These are phyloP conservation scores for Trichoderma lentiforme DNA, from an alignment of 2,329 filamentous ascomycete genomes.

Conservation along the genomic window DNA sequence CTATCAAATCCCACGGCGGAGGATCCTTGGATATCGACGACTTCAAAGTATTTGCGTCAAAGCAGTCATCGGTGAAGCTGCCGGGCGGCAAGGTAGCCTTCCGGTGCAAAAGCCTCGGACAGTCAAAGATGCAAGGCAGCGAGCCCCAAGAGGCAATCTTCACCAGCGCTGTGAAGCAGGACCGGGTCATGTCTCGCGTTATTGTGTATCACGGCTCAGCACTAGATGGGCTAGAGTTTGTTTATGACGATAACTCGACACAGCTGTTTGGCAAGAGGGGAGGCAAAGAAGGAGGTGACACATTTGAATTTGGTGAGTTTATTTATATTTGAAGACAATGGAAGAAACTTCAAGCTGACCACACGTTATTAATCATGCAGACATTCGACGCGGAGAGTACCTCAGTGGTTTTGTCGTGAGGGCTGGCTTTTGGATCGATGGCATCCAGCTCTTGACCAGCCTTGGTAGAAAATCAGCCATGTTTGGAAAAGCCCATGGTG, in stretches of 20 bases:
- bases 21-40: constrained; percentile 76
- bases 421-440: constrained; percentile 80
- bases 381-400: constrained; percentile 80
- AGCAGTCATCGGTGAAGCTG: constrained; percentile 70
- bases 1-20: constrained; percentile 72
- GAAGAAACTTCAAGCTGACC: not conserved
- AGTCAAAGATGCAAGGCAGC: constrained; percentile 67
- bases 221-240: constrained; percentile 85
- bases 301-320: constrained; percentile 71
- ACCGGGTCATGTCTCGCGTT: constrained; percentile 71
- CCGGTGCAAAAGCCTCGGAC: constrained; percentile 70
- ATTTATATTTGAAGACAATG: not conserved
- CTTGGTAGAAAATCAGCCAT: constrained; percentile 80
- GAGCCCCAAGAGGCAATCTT: constrained; percentile 71
- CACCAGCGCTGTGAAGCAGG: constrained; percentile 62
- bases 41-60: constrained; percentile 66
- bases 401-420: constrained; percentile 83
- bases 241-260: constrained; percentile 80
- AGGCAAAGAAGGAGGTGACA: constrained; percentile 65
- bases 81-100: constrained; percentile 68
- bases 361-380: constrained; percentile 38
- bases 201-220: constrained; percentile 73
- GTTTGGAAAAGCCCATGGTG: constrained; percentile 77
- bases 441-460: constrained; percentile 84
- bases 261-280: constrained; percentile 84